Base-by-base conservation (phyloP, 1,139 yeast genomes). In the Nakaseomyces bracarensis region DNA sequence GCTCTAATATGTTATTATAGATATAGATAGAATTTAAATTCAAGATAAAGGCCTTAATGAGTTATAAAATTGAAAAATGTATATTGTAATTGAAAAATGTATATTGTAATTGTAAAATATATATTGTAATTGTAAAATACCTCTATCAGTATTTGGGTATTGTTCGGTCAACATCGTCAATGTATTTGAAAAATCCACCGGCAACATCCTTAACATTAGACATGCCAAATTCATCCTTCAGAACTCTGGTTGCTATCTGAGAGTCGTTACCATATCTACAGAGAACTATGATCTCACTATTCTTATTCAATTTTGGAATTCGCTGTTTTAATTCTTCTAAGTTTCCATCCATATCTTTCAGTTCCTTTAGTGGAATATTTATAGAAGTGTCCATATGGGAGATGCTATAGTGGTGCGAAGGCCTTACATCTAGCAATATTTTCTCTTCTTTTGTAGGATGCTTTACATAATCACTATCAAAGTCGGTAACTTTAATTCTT, bases 221-320 rank as follows among this genome's bases (percentile, higher is more conserved):
- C 19, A 72, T 63, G 0, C 77, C 77, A 43, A 74, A 65, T 3
- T 68, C 64, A 11, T 73, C 76, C 39, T 70, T 66, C 39, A 91
- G 61, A 38, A 70, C 64, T 46, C 69, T 64, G 0, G 84, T 78
- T 0, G 95, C 95, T 15, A 77, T 63, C 54, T 85, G 91, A 0
- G 97, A 89, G 59, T 91, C 97, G 59, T 86, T 87, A 4, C 99
- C 99, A 57, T 70, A 79, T 30, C 97, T 72, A 61, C 99, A 91
- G 13, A 89, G 68, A 4, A 61, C 59, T 7, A 60, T 43, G 3
- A 60, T 50, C 37, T 59, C 60, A 25, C 55, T 51, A 13, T 51
- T 45, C 18, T 43, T 14, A n/a, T 37, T 38, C 3, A 61, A 15
- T 4, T 29, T 34, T 3, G 64, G 61, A 2, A 60, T 46, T 20